Base-by-base conservation (phyloP, 495 filamentous ascomycete species). In the Lepraria neglecta region DNA sequence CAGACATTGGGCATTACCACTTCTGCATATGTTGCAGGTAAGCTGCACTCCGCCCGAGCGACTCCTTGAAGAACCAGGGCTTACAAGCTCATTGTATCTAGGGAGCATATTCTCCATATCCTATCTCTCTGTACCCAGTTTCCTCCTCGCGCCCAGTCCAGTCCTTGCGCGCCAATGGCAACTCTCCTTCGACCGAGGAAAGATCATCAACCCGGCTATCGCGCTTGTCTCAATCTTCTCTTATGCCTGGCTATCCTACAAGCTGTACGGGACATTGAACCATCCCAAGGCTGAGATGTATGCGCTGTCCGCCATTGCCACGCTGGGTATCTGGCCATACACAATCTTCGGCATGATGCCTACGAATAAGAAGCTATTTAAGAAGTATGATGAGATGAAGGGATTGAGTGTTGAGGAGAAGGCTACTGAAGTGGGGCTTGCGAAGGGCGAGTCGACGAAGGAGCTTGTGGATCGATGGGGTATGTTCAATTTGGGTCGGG, bases 381-480 rank as follows among this genome's bases (percentile, higher is more conserved):
- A 56, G 52, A 74, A 74, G 64, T 63, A 51, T 50, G 64, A 68
- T 44, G 71, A 68, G 61, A 67, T 68, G n/a, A 69, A 68, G 54
- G 63, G 55, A n/a, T 46, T 66, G 56, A 61, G 56, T 28, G 65
- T 61, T 38, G 60, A 45, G 9, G 60, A 73, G 33, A 65, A 69
- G 51, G 61, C 70, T 27, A 70, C 69, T 17, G 75, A 77, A 59
- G 60, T 60, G 5, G 69, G 71, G n/a, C 45, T 70, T 4, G 45
- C 64, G 45, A 65, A 69, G 45, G 71, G 70, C 40, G 75, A 78
- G 68, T 71, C 71, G 2, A 69, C 74, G 35, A 75, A 81, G 65
- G 71, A 67, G 35, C 64, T 84, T 64, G 69, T 86, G 2, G 79
- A 84, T 68, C 65, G 66, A 56, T 86, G 82, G 82, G 81, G 71